phyloP scores from a whole-genome alignment of 2,329 filamentous ascomycete genomes.

The Monosporascus cannonballus region DNA sequence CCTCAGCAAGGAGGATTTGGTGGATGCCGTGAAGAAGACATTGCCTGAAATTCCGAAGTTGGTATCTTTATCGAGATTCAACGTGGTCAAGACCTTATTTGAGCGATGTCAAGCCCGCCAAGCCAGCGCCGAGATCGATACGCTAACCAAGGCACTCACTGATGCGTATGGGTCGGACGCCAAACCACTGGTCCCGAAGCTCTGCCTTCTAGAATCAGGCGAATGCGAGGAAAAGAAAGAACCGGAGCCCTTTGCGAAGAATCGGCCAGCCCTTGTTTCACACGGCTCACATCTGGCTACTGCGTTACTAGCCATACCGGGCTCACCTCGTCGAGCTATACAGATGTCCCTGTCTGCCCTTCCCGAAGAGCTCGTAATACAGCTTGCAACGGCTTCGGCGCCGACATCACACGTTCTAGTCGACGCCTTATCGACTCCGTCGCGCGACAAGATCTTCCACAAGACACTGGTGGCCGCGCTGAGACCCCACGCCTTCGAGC shows the following conservation, averaged over 20 bases:
- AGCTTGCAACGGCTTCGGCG: constrained; percentile 54
- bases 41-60: constrained; percentile 66
- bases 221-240: constrained; percentile 27
- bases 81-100: constrained; percentile 74
- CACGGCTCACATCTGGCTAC: constrained; percentile 82
- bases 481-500: constrained; percentile 35
- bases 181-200: constrained; percentile 41
- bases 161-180: constrained; percentile 42
- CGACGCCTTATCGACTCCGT: constrained; percentile 42
- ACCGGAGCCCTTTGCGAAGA: constrained; percentile 42
- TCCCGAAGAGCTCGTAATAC: constrained; percentile 47
- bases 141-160: constrained; percentile 41
- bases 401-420: constrained; percentile 45
- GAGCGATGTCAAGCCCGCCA: constrained; percentile 73
- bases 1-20: constrained; percentile 79
- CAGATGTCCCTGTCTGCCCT: constrained; percentile 65
- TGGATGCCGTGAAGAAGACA: constrained; percentile 65
- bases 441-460: constrained; percentile 47
- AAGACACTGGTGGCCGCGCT: constrained; percentile 46
- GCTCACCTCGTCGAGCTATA: constrained; percentile 61
- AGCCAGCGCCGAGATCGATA: constrained; percentile 44
- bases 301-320: constrained; percentile 69
- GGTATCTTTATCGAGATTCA: constrained; percentile 68
- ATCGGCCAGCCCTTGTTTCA: constrained; percentile 46
- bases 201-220: constrained; percentile 39